Percentiles rank a stretch among this genome's conserved stretches.
phyloP scores from a whole-genome alignment of 805 yeast genomes.

The Myxozyma neglecta region DNA sequence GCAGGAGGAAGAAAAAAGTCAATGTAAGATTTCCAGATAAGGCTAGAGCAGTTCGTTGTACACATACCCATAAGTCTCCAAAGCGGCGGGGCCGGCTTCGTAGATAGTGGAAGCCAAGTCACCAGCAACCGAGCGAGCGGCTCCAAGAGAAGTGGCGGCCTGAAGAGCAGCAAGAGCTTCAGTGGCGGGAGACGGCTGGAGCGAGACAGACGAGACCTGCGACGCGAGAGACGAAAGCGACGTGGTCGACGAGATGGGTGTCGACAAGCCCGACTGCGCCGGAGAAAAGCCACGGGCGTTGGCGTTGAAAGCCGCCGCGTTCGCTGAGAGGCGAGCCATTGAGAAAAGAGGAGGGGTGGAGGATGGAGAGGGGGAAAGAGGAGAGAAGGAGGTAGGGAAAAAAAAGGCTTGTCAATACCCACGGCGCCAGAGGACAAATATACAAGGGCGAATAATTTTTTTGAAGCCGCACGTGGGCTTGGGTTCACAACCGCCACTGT shows the following conservation, averaged over 20 bases:
- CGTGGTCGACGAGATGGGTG: conserved; percentile 43
- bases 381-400: not conserved
- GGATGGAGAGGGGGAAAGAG: not conserved
- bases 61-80: conserved; percentile 45
- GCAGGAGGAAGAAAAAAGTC: not conserved
- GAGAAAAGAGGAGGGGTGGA: not conserved
- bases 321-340: conserved; percentile 19
- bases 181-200: conserved; percentile 64
- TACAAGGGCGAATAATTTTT: not conserved
- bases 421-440: conserved; percentile 1
- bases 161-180: conserved; percentile 56
- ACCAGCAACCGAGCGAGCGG: conserved; percentile 56
- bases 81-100: conserved; percentile 48
- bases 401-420: not conserved
- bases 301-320: conserved; percentile 14
- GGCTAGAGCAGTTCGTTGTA: not conserved
- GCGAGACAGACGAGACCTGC: conserved; percentile 51
- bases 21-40: too few species aligned
- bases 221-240: conserved; percentile 55
- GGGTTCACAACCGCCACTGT: conserved; percentile 5
- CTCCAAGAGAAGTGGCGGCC: conserved; percentile 52
- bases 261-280: conserved; percentile 29
- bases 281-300: conserved; percentile 15
- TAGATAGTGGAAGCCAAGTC: conserved; percentile 53
- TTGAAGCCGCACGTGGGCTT: conserved; percentile 11